These are phyloP conservation scores for Yamadazyma atmosphaerica DNA, from an alignment of 1,139 yeast genomes.

Conservation along the genomic window DNA sequence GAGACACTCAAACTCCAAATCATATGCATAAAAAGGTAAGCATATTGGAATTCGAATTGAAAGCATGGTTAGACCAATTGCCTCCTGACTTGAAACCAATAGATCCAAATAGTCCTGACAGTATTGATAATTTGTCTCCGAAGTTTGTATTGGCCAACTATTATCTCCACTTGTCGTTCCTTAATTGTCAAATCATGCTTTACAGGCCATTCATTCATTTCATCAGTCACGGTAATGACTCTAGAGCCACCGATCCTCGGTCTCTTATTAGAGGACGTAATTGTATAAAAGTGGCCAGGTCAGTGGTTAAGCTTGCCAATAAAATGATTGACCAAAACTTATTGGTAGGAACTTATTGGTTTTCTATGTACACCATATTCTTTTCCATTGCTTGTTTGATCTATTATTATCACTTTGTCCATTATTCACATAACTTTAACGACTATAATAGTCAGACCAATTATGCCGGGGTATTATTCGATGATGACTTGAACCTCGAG, in stretches of 20 bases:
- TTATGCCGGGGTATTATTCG: conserved; percentile 49
- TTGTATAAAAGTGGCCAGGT: conserved; percentile 82
- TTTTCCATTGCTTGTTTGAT: conserved; percentile 87
- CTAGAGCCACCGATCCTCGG: conserved; percentile 42
- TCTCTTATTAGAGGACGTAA: conserved; percentile 72
- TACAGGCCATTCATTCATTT: conserved; percentile 93
- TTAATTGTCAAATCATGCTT: conserved; percentile 81
- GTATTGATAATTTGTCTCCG: conserved; percentile 46
- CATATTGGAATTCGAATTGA: conserved; percentile 68
- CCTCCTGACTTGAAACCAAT: conserved; percentile 79
- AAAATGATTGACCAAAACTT: conserved; percentile 76
- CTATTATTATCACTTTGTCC: conserved; percentile 77
- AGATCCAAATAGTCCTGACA: conserved; percentile 41
- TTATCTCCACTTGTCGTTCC: conserved; percentile 71
- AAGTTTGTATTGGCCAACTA: conserved; percentile 72
- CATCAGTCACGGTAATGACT: conserved; percentile 52
- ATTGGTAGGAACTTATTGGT: conserved; percentile 90
- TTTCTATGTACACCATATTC: conserved; percentile 87
- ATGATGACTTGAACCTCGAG: conserved; percentile 64
- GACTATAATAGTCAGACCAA: conserved; percentile 30
- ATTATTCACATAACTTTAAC: conserved; percentile 28
- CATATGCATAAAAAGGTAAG: conserved; percentile 65
- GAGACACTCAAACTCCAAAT: conserved; percentile 27
- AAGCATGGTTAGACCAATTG: conserved; percentile 71
- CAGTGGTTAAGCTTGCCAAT: conserved; percentile 80